phyloP scores from a whole-genome alignment of 352 stramenopile species.

The Pythium aristosporum region DNA sequence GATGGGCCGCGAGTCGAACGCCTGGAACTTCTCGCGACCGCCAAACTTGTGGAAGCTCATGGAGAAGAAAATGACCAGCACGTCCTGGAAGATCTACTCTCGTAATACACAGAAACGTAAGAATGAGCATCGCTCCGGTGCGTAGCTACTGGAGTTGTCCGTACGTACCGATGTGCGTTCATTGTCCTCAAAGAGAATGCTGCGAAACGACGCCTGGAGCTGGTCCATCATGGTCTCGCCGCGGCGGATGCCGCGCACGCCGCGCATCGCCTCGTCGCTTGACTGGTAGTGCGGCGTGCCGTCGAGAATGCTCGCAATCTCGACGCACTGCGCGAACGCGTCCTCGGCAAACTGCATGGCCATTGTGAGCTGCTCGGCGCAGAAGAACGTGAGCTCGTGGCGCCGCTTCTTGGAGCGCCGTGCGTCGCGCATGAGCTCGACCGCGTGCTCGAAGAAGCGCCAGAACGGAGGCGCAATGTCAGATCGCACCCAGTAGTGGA shows the following conservation, averaged over 20 bases:
- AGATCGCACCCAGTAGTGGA: constrained; percentile 61
- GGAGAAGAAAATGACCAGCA: constrained; percentile 67
- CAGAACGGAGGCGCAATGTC: constrained; percentile 68
- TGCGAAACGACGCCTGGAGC: constrained; percentile 46
- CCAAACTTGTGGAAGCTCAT: constrained; percentile 73
- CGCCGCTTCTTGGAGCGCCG: constrained; percentile 23
- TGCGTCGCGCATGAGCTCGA: constrained; percentile 24
- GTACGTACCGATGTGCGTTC: constrained; percentile 24
- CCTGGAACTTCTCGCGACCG: constrained; percentile 49
- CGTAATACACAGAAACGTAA: too few species aligned
- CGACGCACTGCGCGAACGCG: constrained; percentile 64
- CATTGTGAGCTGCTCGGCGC: constrained; percentile 63
- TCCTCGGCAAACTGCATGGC: constrained; percentile 74
- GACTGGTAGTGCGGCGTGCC: constrained; percentile 10
- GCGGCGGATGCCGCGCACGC: constrained; percentile 17
- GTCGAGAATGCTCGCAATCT: constrained; percentile 64
- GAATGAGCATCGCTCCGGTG: too few species aligned
- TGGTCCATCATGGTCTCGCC: constrained; percentile 50
- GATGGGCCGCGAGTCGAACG: constrained; percentile 50
- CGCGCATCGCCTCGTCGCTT: constrained; percentile 13
- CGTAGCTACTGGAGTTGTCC: too few species aligned
- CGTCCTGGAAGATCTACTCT: constrained; percentile 48
- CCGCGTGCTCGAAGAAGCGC: constrained; percentile 47
- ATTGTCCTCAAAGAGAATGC: constrained; percentile 53
- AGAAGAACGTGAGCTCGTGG: constrained; percentile 44